A percentile compares a stretch with the other conserved stretches of the same genome.
phyloP scores from a whole-genome alignment of 2,329 filamentous ascomycete species.

The Hypoxylon rubiginosum region DNA sequence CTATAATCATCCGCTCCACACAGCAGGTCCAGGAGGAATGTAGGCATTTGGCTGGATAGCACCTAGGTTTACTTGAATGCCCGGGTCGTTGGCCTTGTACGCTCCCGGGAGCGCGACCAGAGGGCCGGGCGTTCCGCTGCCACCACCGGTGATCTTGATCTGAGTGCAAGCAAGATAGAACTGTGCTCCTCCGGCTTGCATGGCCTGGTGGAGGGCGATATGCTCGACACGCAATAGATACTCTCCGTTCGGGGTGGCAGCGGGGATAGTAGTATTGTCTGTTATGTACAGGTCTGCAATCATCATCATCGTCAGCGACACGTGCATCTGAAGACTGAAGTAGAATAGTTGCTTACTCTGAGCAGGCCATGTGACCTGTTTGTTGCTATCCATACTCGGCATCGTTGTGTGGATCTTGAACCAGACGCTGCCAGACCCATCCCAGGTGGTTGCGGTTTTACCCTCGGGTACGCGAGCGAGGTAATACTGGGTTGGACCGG shows the following conservation, averaged over 20 bases:
- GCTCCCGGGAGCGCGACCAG: constrained; percentile 52
- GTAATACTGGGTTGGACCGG: constrained; percentile 58
- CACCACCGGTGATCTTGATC: constrained; percentile 55
- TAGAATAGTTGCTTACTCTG: constrained; percentile 48
- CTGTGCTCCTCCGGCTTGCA: constrained; percentile 53
- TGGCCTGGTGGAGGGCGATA: constrained; percentile 57
- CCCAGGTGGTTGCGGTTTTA: constrained; percentile 52
- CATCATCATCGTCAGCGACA: not conserved
- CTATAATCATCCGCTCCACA: constrained; percentile 39
- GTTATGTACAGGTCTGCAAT: constrained; percentile 51
- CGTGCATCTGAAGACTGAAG: not conserved
- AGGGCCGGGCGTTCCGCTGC: constrained; percentile 51
- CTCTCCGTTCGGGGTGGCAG: constrained; percentile 53
- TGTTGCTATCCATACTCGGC: constrained; percentile 61
- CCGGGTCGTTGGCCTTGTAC: constrained; percentile 52
- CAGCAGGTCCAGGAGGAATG: constrained; percentile 48
- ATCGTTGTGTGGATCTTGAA: constrained; percentile 56
- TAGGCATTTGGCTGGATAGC: constrained; percentile 47
- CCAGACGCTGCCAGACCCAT: constrained; percentile 56
- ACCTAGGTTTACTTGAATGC: constrained; percentile 52
- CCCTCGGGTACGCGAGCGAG: constrained; percentile 55
- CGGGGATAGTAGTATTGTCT: constrained; percentile 54
- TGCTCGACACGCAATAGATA: constrained; percentile 59
- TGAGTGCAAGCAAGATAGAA: constrained; percentile 58
- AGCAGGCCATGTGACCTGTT: constrained; percentile 59